Evolutionary conservation across 495 filamentous ascomycete genomes (phyloP), one percentile per base, ranked within the genome.

Genomic region (Penicillium paxilli): DNA sequence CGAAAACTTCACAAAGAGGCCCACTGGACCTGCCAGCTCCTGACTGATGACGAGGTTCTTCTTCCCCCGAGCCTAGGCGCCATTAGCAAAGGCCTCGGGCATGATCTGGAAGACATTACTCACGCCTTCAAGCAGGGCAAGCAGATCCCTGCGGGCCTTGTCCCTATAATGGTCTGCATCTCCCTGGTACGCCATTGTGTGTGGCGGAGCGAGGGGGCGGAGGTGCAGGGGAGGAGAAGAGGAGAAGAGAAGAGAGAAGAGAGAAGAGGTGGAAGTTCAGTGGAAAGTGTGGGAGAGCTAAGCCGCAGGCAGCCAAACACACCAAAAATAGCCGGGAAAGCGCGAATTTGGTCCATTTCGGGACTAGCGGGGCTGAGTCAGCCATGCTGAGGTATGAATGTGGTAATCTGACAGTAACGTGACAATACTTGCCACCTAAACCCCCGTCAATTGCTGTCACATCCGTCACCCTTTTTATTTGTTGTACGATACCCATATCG

Each of bases 41-140:
- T 90, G 88, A 67, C 97, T 92, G 63, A 98, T 87, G 49, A 98
- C 88, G 56, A 99, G 80, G 72, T 96, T 96, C 80, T 99, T 99
- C 85, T 97, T 98, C 52, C 95, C 95, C 67, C 91, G 87, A 55
- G 96, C 89, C 94, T 98, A 65, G 47, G 64, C 35, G 69, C 62
- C 59, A 40, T 62, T 68, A 60, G 61, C 54, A 60, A 37, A 52
- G 51, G 46, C 50, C 24, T 38, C 9, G 24, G 38, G 24, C 6
- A 19, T 16, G 16, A n/a, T 16, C 24, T 45, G 51, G 44, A 54
- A 19, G 48, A 55, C 62, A 68, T 78, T 79, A 90, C 91, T 87
- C 87, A 96, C 92, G 70, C 88, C 87, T 80, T 96, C 89, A 49
- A 96, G 85, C 51, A 96, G 83, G 70, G 85, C 84, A 63, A 96